Evolutionary conservation across 345 rosid species (phyloP), one percentile per base, ranked within the genome.

Genomic region (Microcos paniculata): DNA sequence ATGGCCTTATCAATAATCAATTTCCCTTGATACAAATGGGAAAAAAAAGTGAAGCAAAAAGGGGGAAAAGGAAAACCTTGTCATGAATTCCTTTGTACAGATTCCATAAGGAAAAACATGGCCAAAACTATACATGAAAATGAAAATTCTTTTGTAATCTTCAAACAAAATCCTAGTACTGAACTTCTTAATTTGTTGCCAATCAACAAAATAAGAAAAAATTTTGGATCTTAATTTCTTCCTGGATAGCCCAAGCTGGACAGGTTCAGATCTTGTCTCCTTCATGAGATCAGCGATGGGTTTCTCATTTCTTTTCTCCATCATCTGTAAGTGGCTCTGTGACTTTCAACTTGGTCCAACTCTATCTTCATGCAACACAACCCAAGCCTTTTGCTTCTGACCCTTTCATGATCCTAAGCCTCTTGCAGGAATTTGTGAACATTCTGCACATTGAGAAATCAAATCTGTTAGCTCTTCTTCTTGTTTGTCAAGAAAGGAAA

Each of bases 381-480:
- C 85, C 83, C 70, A 87, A 68, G 30, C 90, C 90, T 82, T 72
- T 79, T 10, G 86, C 86, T 76, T 90, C 91, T 35, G 91, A 84
- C 45, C 88, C 89, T 84, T 83, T 88, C 91, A 87, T 81, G 71
- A 90, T 83, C 66, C 90, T 85, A 28, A 88, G 69, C 78, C 80
- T 88, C 76, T 87, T 90, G 81, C 94, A 90, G 14, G 84, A 80
- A 75, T 67, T 82, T 49, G 76, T 73, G 68, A 88, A 90, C 90
- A 88, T 90, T 46, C 84, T 84, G 77, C 64, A n/a, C n/a, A 64
- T n/a, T n/a, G n/a, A 65, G 64, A 63, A 64, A 21, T 7, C 16
- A 26, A 57, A 59, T 18, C 12, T 23, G 19, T 72, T 38, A 72
- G 67, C 16, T 8, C 16, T 16, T 59, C 9, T 28, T 51, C 30